phyloP scores from a whole-genome alignment of 2,329 filamentous ascomycete species.

The Monosporascus sp. region DNA sequence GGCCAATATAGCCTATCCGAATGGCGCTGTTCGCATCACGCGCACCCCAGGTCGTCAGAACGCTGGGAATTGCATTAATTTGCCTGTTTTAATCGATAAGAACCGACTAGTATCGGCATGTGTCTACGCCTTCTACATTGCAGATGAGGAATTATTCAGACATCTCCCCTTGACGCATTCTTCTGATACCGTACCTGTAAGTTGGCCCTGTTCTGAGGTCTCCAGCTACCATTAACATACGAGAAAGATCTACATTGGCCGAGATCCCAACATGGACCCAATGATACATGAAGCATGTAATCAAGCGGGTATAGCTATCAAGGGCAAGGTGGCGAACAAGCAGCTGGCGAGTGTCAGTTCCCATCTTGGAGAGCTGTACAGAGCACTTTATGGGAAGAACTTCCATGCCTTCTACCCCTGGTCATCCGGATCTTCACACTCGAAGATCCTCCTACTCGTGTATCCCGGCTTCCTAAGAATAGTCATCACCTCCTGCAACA shows the following conservation, averaged over 20 bases:
- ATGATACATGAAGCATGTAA: constrained; percentile 4
- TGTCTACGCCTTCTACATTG: constrained; percentile 18
- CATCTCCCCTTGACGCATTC: constrained; percentile 11
- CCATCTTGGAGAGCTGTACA: constrained; percentile 8
- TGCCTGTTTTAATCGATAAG: constrained; percentile 17
- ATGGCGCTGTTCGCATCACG: constrained; percentile 20
- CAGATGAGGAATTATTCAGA: constrained; percentile 15
- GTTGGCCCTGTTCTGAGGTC: background rate
- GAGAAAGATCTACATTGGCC: constrained; percentile 16
- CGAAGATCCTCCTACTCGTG: constrained; percentile 18
- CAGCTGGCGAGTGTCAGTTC: constrained; percentile 10
- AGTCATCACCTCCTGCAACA: constrained; percentile 22
- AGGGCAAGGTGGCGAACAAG: constrained; percentile 8
- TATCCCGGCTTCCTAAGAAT: constrained; percentile 18
- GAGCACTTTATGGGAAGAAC: constrained; percentile 14
- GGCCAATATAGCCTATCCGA: constrained; percentile 12
- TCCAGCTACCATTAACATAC: background rate
- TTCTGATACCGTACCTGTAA: constrained; percentile 12
- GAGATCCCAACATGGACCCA: constrained; percentile 15
- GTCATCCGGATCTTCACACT: constrained; percentile 15
- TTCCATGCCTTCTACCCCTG: constrained; percentile 18
- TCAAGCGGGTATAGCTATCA: constrained; percentile 6
- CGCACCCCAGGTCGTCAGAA: constrained; percentile 16
- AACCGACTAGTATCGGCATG: constrained; percentile 17
- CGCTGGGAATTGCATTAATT: constrained; percentile 18